Conservation (phyloP, 306 rosid genomes). For the Astragalus glycyphyllos region DNA sequence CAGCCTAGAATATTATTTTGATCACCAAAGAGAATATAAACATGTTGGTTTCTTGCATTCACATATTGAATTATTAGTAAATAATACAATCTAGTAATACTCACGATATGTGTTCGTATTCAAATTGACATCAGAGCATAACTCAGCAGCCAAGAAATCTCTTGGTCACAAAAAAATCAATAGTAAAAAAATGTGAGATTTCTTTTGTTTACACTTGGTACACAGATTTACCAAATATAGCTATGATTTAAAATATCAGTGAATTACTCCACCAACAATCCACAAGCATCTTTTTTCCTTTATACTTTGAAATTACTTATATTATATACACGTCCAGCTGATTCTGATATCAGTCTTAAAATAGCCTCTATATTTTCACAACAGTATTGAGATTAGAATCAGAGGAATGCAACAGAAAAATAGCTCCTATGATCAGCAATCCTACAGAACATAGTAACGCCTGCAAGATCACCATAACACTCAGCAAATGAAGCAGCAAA, state of each 20-base stretch:
- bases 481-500: slow-evolving; percentile 26
- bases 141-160: not conserved
- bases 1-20: no score
- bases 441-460: slow-evolving; percentile 65
- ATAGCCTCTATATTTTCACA: slow-evolving; percentile 6
- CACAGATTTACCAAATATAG: slow-evolving; percentile 23
- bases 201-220: slow-evolving; percentile 8
- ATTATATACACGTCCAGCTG: slow-evolving; percentile 32
- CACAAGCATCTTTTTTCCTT: not conserved
- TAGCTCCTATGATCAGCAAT: slow-evolving; percentile 55
- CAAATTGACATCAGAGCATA: not conserved
- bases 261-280: slow-evolving; percentile 23
- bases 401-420: slow-evolving; percentile 46
- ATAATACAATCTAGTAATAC: no score
- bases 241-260: slow-evolving; percentile 24
- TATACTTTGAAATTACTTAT: slow-evolving; percentile 24
- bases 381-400: slow-evolving; percentile 16
- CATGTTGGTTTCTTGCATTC: no score
- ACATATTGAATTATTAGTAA: no score
- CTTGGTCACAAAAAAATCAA: not conserved
- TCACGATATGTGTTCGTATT: not conserved
- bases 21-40: no score
- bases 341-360: slow-evolving; percentile 6
- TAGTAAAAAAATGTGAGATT: not conserved
- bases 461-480: slow-evolving; percentile 55